phyloP scores from a whole-genome alignment of 148 eudicot species.

The Diospyros kaki region DNA sequence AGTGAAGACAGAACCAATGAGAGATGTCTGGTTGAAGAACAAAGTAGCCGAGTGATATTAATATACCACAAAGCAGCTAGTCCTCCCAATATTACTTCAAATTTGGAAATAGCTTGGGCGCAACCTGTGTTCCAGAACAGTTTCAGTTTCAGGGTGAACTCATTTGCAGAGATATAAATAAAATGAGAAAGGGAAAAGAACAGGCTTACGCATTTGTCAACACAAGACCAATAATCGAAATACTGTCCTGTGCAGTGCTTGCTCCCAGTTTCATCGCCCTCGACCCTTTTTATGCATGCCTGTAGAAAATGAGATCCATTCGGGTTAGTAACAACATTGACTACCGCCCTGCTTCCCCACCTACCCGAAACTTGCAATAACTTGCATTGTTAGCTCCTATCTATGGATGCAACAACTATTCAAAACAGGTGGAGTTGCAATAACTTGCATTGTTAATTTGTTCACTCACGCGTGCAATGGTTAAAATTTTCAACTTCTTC shows the following conservation, averaged over 20 bases:
- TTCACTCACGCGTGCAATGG: too few species aligned
- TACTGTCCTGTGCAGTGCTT: slow-evolving; percentile 23
- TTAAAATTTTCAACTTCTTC: too few species aligned
- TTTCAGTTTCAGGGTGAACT: background rate
- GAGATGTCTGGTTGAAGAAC: slow-evolving; percentile 2
- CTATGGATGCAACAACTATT: too few species aligned
- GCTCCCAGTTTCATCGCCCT: slow-evolving; percentile 15
- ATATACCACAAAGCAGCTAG: background rate
- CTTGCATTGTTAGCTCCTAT: too few species aligned
- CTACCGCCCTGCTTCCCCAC: background rate
- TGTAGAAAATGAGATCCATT: background rate
- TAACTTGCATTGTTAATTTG: too few species aligned
- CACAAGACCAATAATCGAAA: slow-evolving; percentile 22
- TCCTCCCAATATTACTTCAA: slow-evolving; percentile 1
- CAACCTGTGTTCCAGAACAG: slow-evolving; percentile 10
- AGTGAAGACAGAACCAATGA: background rate
- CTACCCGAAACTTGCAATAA: too few species aligned
- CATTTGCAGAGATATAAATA: background rate
- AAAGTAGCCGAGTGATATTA: background rate
- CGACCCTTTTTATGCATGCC: slow-evolving; percentile 14
- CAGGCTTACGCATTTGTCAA: slow-evolving; percentile 16
- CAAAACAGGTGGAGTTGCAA: too few species aligned
- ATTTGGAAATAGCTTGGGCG: slow-evolving; percentile 8
- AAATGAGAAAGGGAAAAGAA: background rate
- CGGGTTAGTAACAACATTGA: background rate